Percentiles rank a stretch among this genome's conserved stretches.
Evolutionary conservation across 2,329 filamentous ascomycete species (phyloP).

Genomic region (Calonectria hawksworthii): DNA sequence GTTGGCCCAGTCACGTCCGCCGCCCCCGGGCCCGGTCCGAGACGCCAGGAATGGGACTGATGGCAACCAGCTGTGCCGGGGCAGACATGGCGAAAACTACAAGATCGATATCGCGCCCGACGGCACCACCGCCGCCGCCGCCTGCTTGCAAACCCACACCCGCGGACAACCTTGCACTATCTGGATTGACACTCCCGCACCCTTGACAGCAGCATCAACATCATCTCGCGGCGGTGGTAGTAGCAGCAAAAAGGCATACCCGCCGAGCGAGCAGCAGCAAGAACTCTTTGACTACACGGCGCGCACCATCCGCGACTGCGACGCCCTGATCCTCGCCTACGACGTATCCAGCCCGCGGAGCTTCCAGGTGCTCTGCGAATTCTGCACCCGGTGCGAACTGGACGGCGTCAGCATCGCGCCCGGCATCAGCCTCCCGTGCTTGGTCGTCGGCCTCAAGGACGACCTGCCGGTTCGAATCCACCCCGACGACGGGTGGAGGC

Average conservation of each 20-base stretch:
- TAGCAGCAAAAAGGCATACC: constrained; percentile 9
- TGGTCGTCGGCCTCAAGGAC: constrained; percentile 32
- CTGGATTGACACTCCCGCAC: constrained; percentile 27
- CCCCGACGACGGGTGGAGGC: constrained; percentile 26
- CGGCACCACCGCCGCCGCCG: background rate
- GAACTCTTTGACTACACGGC: constrained; percentile 28
- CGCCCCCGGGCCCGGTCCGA: background rate
- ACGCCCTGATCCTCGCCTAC: constrained; percentile 34
- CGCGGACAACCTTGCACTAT: constrained; percentile 30
- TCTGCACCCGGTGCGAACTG: constrained; percentile 33
- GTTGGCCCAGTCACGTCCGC: background rate
- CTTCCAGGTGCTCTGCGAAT: constrained; percentile 33
- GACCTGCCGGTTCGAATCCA: constrained; percentile 16
- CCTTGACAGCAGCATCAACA: constrained; percentile 7
- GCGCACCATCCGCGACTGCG: constrained; percentile 32
- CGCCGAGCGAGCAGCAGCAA: constrained; percentile 10
- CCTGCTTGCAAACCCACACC: constrained; percentile 13
- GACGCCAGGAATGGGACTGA: constrained; percentile 2
- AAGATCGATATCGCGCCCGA: background rate
- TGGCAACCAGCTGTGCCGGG: constrained; percentile 21
- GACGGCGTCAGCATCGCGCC: constrained; percentile 30
- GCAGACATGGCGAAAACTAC: constrained; percentile 19
- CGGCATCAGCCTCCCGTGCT: constrained; percentile 29
- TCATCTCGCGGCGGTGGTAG: background rate
- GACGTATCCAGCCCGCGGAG: constrained; percentile 29